Evolutionary conservation across 148 eudicot genomes (phyloP), one percentile per base, ranked within the genome.

Genomic region (Hydrangea macrophylla): DNA sequence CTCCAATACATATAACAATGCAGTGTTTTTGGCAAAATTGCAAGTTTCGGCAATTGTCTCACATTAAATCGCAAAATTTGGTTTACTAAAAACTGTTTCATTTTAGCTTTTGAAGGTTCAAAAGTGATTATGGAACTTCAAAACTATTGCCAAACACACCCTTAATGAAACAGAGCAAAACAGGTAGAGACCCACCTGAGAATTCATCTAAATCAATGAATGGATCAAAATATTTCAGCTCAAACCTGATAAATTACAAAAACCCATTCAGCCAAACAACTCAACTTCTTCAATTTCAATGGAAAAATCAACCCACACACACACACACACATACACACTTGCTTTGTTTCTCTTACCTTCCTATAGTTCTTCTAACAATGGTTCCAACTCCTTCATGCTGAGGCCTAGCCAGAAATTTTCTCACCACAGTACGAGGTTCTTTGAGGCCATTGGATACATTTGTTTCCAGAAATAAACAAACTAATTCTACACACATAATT

Each of bases 351-450:
- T 33, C 35, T 28, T 71, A 92, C 97, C 96, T 79, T 69, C 97
- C 97, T 45, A 92, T 89, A 83, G 90, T 87, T 78, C 97, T 74
- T 58, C 97, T 72, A 23, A 92, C 97, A 70, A 81, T 74, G 30
- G 90, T 92, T 22, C 96, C 97, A 40, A 79, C 83, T 4, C 96
- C 92, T 80, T 89, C 96, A n/a, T 80, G 90, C 69, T 89, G 96
- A 75, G 97, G 90, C 70, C 85, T 72, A 0, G 97, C 92, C 36
- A 81, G 84, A 66, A 83, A 84, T 68, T 83, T 87, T 62, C 87
- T 77, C 2, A 78, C 89, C 40, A 92, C 78, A 25, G 75, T 54
- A 9, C 97, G 86, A 37, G 88, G 76, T 1, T 76, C 85, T 60
- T 64, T 72, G 7, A 80, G 54, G 60, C 65, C 70, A 58, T 65